Base-by-base conservation (phyloP, 345 rosid genomes). In the Balakata baccata region DNA sequence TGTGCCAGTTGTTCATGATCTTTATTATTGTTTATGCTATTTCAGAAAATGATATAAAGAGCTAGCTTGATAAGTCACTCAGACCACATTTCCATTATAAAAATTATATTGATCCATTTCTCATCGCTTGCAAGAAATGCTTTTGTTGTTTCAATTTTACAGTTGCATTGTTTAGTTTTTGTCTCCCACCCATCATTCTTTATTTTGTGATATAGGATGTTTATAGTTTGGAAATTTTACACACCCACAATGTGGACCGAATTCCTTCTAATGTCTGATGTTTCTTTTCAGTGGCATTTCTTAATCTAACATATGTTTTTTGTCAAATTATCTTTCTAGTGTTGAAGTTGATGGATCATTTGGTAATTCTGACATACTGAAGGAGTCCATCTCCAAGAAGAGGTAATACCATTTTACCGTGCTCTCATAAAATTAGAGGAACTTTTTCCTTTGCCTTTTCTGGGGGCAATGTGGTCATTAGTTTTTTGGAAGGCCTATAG, bases 321-420 rank as follows among this genome's bases (percentile, higher is more conserved):
- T 61, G 41, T 58, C 50, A 80, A 52, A 73, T 81, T 37, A 14
- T 80, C 46, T 62, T 79, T 60, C 38, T 63, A 94, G 98, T 59
- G 72, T 39, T 66, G 92, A 89, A 71, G 78, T 81, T 65, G 97
- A 90, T 86, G 91, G 86, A 64, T 81, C 90, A 3, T 78, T 84
- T 72, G 98, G 88, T 74, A 89, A 94, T 71, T 86, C 89, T 41
- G 91, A 92, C 68, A 83, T 79, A 71, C 83, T 69, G 56, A 94
- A 90, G 86, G 97, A 92, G 74, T 80, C 82, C 78, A 86, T 86
- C 73, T 86, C 94, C 49, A 91, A 87, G 82, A 94, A 94, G 87
- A 89, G 96, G 98, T 94, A 81, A 25, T 59, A 8, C 68, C 14
- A 57, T n/a, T 38, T 70, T 20, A 61, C 50, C 63, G 37, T 43